Percentiles rank a stretch among this genome's conserved stretches.
Evolutionary conservation across 176 grass and related monocot genomes (phyloP).

Genomic region (Oropetium thomaeum): DNA sequence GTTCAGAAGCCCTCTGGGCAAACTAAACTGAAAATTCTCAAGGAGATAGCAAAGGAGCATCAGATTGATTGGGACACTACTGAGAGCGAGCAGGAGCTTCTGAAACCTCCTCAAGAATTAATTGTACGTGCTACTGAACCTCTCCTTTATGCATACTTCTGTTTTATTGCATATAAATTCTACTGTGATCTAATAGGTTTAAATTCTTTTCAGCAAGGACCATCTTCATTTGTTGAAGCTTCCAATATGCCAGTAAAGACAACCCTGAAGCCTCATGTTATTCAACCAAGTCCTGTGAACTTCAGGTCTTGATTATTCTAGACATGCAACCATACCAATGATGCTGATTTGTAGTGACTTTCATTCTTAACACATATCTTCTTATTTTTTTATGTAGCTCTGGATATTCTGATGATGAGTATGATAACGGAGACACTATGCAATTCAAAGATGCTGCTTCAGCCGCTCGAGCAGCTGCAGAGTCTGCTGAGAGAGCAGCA

Average conservation of each 20-base stretch:
- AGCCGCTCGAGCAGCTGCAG: conserved; percentile 74
- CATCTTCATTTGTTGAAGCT: conserved; percentile 57
- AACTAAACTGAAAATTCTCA: conserved; percentile 79
- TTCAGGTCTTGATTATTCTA: conserved; percentile 44
- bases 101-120: conserved; percentile 69
- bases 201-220: conserved; percentile 62
- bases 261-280: conserved; percentile 22
- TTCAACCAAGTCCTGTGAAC: conserved; percentile 31
- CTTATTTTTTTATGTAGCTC: conserved; percentile 24
- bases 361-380: conserved; percentile 7
- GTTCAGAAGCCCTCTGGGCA: conserved; percentile 85
- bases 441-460: conserved; percentile 82
- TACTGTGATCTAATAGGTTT: conserved; percentile 24
- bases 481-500: conserved; percentile 74
- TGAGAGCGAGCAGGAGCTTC: conserved; percentile 89
- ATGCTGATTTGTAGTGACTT: not conserved
- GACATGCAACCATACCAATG: not conserved
- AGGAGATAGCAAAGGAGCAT: conserved; percentile 90
- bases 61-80: conserved; percentile 75
- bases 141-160: conserved; percentile 12
- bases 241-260: conserved; percentile 60
- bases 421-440: conserved; percentile 24
- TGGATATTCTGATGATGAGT: conserved; percentile 32
- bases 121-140: conserved; percentile 38
- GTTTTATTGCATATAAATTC: not conserved